Conservation (phyloP, 2,329 filamentous ascomycete genomes). For the Ophiognomonia clavigignenti-juglandacearum region DNA sequence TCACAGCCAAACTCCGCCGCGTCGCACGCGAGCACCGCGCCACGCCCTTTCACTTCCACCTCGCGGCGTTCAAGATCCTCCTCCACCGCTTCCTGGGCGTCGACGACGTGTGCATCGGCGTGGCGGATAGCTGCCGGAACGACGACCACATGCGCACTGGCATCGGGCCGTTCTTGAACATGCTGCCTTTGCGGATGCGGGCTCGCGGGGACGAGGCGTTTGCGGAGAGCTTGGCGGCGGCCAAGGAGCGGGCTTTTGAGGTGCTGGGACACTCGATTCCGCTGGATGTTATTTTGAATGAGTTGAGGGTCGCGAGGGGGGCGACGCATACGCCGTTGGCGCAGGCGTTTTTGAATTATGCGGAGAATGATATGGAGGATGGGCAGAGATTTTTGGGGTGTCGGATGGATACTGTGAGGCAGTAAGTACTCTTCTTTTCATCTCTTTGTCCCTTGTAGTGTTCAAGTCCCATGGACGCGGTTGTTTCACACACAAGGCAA, state of each 20-base stretch:
- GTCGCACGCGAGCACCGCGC: no score
- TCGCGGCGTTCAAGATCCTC: conserved; percentile 34
- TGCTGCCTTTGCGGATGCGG: conserved; percentile 39
- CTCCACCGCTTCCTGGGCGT: conserved; percentile 25
- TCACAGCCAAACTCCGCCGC: no score
- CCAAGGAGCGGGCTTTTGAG: not conserved
- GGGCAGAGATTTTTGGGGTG: no score
- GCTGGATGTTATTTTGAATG: not conserved
- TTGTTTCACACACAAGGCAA: no score
- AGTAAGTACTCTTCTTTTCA: no score
- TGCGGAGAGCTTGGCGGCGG: conserved; percentile 22
- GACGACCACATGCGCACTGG: conserved; percentile 27
- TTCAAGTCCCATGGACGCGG: no score
- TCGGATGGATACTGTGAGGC: no score
- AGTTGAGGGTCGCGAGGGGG: no score
- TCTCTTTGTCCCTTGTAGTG: no score
- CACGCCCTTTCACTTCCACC: conserved; percentile 38
- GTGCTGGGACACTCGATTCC: not conserved
- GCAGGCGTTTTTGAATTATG: no score
- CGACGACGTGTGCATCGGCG: conserved; percentile 39
- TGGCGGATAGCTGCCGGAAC: conserved; percentile 39
- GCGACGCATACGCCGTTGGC: no score
- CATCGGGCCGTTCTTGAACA: conserved; percentile 44
- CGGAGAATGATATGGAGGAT: no score
- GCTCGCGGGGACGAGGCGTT: conserved; percentile 19